A percentile compares a stretch with the other conserved stretches of the same genome.
These are phyloP conservation scores for Polytolypa hystricis DNA, from an alignment of 2,329 filamentous ascomycete species.

Conservation along the genomic window DNA sequence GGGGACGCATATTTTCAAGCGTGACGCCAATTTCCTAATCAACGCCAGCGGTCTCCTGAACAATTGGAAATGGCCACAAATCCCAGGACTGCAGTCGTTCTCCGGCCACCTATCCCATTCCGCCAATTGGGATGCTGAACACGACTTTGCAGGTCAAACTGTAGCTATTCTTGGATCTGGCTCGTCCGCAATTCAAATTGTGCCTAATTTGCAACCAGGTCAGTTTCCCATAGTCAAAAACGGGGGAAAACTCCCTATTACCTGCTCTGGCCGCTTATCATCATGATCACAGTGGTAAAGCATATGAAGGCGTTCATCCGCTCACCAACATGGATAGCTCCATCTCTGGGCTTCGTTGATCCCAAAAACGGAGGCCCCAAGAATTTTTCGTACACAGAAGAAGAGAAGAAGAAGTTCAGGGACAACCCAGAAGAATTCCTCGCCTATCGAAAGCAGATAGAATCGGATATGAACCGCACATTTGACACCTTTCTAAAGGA, in stretches of 20 bases:
- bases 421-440: neutral
- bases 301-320: neutral
- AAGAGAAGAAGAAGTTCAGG: neutral
- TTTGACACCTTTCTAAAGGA: neutral
- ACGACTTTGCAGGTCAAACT: slow-evolving; percentile 15
- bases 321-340: neutral
- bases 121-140: slow-evolving; percentile 19
- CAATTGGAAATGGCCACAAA: slow-evolving; percentile 22
- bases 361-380: slow-evolving; percentile 8
- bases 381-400: neutral
- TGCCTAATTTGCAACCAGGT: neutral
- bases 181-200: slow-evolving; percentile 16
- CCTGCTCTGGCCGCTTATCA: slow-evolving; percentile 20
- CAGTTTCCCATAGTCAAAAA: neutral
- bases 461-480: neutral
- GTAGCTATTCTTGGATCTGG: slow-evolving; percentile 17
- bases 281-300: neutral
- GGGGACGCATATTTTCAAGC: neutral
- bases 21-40: neutral
- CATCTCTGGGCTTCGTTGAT: neutral
- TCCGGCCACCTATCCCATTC: slow-evolving; percentile 22
- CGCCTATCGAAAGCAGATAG: neutral
- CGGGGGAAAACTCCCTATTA: neutral
- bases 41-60: neutral
- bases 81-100: slow-evolving; percentile 23